Evolutionary conservation across 495 filamentous ascomycete genomes (phyloP), one percentile per base, ranked within the genome.

Genomic region (Hypomontagnella submonticulosa): DNA sequence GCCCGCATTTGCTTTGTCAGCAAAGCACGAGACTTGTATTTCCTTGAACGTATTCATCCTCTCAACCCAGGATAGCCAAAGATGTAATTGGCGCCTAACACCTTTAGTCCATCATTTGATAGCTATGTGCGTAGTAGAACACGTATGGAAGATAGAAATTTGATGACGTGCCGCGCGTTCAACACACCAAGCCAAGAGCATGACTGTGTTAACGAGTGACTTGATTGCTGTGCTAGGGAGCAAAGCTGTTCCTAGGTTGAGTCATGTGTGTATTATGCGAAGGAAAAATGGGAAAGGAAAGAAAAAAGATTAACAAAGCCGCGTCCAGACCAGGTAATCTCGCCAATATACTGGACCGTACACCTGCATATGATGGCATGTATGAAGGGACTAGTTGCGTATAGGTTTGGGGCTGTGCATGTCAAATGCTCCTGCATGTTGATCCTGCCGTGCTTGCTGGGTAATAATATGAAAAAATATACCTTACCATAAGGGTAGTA

Each of bases 361-460:
- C 56, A 54, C 27, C 34, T 48, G 47, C 54, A 50, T 56, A 18
- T 32, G 15, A 42, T 56, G 36, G 47, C 53, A 60, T 40, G 59
- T 48, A 63, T 33, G 49, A 65, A 59, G 46, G 38, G 48, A 27
- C 19, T 55, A 52, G 38, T 70, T 70, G 67, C 67, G 67, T 55
- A 34, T 61, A 54, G 62, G 16, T 27, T 53, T 58, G 67, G 61
- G 67, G 67, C 67, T 70, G 67, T 70, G 67, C 67, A 70, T 13
- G 27, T 67, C 38, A 53, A 58, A 57, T 51, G 51, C 12, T 34
- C 13, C 48, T 66, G 43, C 41, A 43, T 18, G 46, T 42, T 13
- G 38, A 64, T 57, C 46, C 53, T 64, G 53, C 15, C 19, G 18
- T 27, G 1, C 37, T 51, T 36, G 46, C 37, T 51, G 42, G 23